Conservation (phyloP, 2,329 filamentous ascomycete genomes). For the Epichloe sylvatica region DNA sequence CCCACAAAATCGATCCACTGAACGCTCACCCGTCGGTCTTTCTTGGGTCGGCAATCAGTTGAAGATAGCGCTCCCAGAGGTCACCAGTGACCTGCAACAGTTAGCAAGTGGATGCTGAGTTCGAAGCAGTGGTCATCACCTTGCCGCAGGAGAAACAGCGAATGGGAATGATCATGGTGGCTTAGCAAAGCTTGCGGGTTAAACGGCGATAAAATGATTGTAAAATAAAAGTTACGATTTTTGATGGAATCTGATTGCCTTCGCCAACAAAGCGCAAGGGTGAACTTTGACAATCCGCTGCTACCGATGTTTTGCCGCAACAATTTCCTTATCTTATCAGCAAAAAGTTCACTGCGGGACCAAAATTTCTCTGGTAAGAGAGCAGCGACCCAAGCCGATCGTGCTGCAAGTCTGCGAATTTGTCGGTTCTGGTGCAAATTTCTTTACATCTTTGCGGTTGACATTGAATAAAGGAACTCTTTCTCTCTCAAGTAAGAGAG, state of each 20-base stretch:
- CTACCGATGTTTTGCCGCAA: slow-evolving; percentile 18
- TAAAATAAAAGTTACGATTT: neutral
- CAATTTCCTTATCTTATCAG: slow-evolving; percentile 26
- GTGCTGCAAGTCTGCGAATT: slow-evolving; percentile 3
- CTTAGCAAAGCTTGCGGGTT: neutral
- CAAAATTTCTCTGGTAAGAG: slow-evolving; percentile 22
- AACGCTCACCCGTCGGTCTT: slow-evolving; percentile 53
- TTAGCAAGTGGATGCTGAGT: slow-evolving; percentile 18
- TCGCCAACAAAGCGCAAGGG: neutral
- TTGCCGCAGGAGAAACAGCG: slow-evolving; percentile 99
- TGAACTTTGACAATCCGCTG: slow-evolving; percentile 12
- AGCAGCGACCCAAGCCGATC: neutral
- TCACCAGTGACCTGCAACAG: slow-evolving; percentile 73
- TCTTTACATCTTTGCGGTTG: neutral
- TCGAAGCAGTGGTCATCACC: slow-evolving; percentile 35
- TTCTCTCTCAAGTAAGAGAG: neutral
- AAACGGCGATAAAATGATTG: neutral
- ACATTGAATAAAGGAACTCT: neutral
- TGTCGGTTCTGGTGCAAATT: slow-evolving; percentile 4
- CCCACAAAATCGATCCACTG: neutral
- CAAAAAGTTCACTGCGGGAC: slow-evolving; percentile 27
- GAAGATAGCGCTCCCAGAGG: slow-evolving; percentile 91
- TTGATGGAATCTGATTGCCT: slow-evolving; percentile 1
- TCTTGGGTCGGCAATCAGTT: slow-evolving; percentile 62
- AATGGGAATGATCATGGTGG: slow-evolving; percentile 86